A percentile compares a stretch with the other conserved stretches of the same genome.
Conservation (phyloP, 441 rosid species). For the Lepidium campestre region DNA sequence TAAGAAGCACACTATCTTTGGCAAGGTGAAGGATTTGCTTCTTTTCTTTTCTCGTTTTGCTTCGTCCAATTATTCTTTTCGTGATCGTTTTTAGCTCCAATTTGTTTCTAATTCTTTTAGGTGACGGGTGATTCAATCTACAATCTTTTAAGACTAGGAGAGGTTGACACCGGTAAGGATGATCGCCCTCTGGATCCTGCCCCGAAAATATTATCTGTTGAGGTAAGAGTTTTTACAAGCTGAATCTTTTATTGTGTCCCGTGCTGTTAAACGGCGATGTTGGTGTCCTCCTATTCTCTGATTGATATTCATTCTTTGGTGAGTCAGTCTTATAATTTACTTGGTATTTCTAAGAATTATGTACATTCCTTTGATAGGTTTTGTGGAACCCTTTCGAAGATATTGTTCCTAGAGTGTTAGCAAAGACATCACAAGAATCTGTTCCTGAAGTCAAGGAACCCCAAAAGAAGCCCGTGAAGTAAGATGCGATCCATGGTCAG, state of each 20-base stretch:
- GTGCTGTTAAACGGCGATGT: neutral
- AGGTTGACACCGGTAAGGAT: slow-evolving; percentile 66
- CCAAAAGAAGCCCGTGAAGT: slow-evolving; percentile 75
- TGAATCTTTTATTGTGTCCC: neutral
- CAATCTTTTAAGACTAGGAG: slow-evolving; percentile 69
- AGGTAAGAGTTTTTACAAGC: slow-evolving; percentile 39
- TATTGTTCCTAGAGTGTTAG: slow-evolving; percentile 57
- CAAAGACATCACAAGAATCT: slow-evolving; percentile 31
- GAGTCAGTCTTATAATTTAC: neutral
- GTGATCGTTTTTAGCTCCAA: slow-evolving; percentile 1
- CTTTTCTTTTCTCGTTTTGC: neutral
- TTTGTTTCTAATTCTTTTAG: slow-evolving; percentile 31
- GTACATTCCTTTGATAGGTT: slow-evolving; percentile 40
- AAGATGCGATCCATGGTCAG: slow-evolving; percentile 20
- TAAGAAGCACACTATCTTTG: slow-evolving; percentile 70
- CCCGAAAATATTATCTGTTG: slow-evolving; percentile 67
- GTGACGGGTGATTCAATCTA: slow-evolving; percentile 84
- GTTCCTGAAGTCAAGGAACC: slow-evolving; percentile 48
- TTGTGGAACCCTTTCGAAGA: slow-evolving; percentile 95
- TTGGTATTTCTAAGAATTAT: neutral
- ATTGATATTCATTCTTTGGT: neutral
- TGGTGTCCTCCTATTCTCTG: neutral
- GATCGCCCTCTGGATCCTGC: slow-evolving; percentile 81
- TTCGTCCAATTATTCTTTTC: neutral
- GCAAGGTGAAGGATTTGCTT: slow-evolving; percentile 56